These are phyloP conservation scores for Rhamnella rubrinervis DNA, from an alignment of 331 rosid species.

Conservation along the genomic window DNA sequence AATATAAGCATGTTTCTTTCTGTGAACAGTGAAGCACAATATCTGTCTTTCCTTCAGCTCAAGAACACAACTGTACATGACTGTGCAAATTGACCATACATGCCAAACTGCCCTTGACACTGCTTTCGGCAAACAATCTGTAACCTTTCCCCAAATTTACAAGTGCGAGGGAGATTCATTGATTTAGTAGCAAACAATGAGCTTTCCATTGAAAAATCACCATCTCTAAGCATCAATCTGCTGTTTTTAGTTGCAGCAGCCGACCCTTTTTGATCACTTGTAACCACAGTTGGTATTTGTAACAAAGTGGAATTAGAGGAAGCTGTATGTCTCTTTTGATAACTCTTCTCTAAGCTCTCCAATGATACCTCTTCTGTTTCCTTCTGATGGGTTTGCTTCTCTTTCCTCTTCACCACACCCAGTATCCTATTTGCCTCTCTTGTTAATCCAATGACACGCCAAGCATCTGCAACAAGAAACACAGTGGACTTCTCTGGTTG, in stretches of 20 bases:
- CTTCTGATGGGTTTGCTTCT: slow-evolving; percentile 11
- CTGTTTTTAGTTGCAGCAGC: slow-evolving; percentile 41
- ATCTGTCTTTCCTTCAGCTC: slow-evolving; percentile 28
- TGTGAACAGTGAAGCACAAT: neutral
- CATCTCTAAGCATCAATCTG: slow-evolving; percentile 41
- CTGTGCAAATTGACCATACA: slow-evolving; percentile 47
- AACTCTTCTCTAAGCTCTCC: slow-evolving; percentile 29
- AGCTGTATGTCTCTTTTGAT: slow-evolving; percentile 37
- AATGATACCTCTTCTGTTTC: slow-evolving; percentile 28
- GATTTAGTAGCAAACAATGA: slow-evolving; percentile 40
- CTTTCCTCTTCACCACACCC: slow-evolving; percentile 23
- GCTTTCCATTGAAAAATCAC: slow-evolving; percentile 35
- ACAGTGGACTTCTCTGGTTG: slow-evolving; percentile 54
- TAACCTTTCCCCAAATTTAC: slow-evolving; percentile 50
- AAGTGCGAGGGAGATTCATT: slow-evolving; percentile 34
- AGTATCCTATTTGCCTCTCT: slow-evolving; percentile 53
- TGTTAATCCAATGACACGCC: slow-evolving; percentile 54
- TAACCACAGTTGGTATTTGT: slow-evolving; percentile 42
- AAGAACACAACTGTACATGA: slow-evolving; percentile 54
- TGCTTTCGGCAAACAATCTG: slow-evolving; percentile 52
- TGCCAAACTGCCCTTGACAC: slow-evolving; percentile 48
- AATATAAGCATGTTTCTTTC: neutral
- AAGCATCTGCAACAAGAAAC: slow-evolving; percentile 61
- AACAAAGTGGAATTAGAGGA: slow-evolving; percentile 37
- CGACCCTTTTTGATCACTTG: slow-evolving; percentile 44